Conservation (phyloP, 805 yeast genomes). For the Kodamaea neixiangensis region DNA sequence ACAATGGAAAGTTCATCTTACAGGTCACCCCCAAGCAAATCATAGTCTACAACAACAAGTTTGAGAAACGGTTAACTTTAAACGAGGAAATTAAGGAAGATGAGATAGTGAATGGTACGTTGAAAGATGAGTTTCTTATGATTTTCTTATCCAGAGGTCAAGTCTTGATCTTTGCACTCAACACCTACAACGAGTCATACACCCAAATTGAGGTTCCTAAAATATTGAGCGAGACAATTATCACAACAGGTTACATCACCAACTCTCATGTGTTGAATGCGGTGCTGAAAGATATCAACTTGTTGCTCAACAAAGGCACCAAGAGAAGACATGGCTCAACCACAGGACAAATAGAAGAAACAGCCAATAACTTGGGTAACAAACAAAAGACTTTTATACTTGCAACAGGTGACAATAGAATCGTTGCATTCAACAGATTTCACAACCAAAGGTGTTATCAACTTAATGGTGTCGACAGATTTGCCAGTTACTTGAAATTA, state of each 20-base stretch:
- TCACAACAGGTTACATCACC: constrained; percentile 69
- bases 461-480: constrained; percentile 49
- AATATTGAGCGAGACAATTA: constrained; percentile 48
- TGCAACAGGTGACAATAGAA: constrained; percentile 76
- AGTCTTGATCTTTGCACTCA: constrained; percentile 52
- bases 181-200: constrained; percentile 39
- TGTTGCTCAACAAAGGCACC: constrained; percentile 31
- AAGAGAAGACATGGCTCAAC: constrained; percentile 29
- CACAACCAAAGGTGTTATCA: constrained; percentile 56
- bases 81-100: constrained; percentile 46
- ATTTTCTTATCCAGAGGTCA: constrained; percentile 71
- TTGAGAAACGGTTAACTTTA: constrained; percentile 53
- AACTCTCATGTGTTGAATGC: constrained; percentile 51
- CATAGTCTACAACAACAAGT: constrained; percentile 58
- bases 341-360: constrained; percentile 14
- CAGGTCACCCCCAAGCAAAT: constrained; percentile 74
- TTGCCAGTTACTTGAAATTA: constrained; percentile 44
- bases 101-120: constrained; percentile 64
- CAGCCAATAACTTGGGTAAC: constrained; percentile 16
- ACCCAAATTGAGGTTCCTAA: constrained; percentile 41
- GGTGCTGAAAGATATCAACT: constrained; percentile 32
- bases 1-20: constrained; percentile 57
- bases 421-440: constrained; percentile 61
- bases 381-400: constrained; percentile 52
- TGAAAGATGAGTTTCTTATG: constrained; percentile 63